phyloP scores from a whole-genome alignment of 495 filamentous ascomycete species.

The Neurospora sp. region DNA sequence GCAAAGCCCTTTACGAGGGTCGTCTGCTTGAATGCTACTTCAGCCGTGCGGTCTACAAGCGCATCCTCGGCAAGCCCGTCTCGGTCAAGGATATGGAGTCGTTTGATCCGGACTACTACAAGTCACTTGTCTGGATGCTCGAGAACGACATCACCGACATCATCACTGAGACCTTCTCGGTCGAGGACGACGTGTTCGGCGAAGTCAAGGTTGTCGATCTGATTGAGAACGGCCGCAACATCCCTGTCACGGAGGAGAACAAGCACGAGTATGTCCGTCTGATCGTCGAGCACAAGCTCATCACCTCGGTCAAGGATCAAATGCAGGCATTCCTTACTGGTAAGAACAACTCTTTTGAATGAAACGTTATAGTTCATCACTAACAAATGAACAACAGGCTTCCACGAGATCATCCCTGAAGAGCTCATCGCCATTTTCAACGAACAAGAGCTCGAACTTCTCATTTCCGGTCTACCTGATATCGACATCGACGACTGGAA shows the following conservation, averaged over 20 bases:
- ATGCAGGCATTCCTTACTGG: constrained; percentile 92
- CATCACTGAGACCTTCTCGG: constrained; percentile 93
- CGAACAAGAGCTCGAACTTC: constrained; percentile 91
- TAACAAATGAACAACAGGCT: constrained; percentile 45
- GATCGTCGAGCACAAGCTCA: constrained; percentile 87
- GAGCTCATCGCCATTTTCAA: constrained; percentile 97
- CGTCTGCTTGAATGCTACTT: constrained; percentile 98
- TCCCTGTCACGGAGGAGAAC: constrained; percentile 93
- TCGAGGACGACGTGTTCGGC: constrained; percentile 88
- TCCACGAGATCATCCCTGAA: constrained; percentile 95
- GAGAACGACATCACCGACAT: constrained; percentile 99
- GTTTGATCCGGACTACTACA: constrained; percentile 96
- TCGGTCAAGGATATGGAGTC: constrained; percentile 99
- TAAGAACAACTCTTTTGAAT: constrained; percentile 26
- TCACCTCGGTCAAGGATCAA: constrained; percentile 84
- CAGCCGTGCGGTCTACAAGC: constrained; percentile 95
- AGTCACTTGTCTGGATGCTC: constrained; percentile 97
- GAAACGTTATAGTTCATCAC: not conserved
- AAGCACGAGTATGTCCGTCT: constrained; percentile 94
- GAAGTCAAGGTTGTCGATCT: constrained; percentile 81
- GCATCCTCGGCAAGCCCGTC: constrained; percentile 85
- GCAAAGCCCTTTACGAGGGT: constrained; percentile 94
- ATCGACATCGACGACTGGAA: constrained; percentile 99
- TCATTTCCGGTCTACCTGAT: constrained; percentile 95
- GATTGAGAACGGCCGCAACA: constrained; percentile 75